These are phyloP conservation scores for Globisporangium cederbergense DNA, from an alignment of 352 stramenopile genomes.

Conservation along the genomic window DNA sequence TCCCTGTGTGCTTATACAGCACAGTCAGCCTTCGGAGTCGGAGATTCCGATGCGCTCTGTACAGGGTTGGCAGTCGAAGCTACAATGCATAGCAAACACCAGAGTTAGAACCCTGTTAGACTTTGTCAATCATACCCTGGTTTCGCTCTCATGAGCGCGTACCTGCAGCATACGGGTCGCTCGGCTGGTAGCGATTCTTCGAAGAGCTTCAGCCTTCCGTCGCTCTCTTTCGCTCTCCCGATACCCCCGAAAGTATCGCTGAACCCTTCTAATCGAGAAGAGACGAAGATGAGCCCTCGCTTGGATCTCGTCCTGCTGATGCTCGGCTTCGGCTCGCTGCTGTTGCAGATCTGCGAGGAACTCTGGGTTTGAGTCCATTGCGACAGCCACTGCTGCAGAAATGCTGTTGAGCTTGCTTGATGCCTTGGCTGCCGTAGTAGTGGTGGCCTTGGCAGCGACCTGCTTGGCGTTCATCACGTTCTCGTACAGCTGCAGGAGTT, in stretches of 20 bases:
- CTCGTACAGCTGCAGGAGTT: slow-evolving; percentile 30
- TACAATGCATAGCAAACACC: neutral
- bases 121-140: neutral
- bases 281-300: slow-evolving; percentile 6
- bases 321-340: slow-evolving; percentile 11
- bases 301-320: slow-evolving; percentile 7
- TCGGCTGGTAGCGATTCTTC: neutral
- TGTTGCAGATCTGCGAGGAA: slow-evolving; percentile 13
- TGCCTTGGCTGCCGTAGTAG: neutral
- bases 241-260: slow-evolving; percentile 10
- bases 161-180: slow-evolving; percentile 15
- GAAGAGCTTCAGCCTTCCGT: slow-evolving; percentile 2
- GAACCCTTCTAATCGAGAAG: neutral
- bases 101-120: neutral
- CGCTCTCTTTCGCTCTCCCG: neutral
- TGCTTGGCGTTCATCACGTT: slow-evolving; percentile 29
- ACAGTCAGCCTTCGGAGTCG: slow-evolving; percentile 6
- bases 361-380: neutral
- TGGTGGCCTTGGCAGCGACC: neutral
- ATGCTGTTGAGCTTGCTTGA: neutral
- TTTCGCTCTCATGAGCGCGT: neutral
- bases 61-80: slow-evolving; percentile 12
- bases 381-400: too few relatives aligned
- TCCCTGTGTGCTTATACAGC: slow-evolving; percentile 21
- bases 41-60: slow-evolving; percentile 5